These are phyloP conservation scores for Gaillardinia entomophila DNA, from an alignment of 805 yeast species.

Conservation along the genomic window DNA sequence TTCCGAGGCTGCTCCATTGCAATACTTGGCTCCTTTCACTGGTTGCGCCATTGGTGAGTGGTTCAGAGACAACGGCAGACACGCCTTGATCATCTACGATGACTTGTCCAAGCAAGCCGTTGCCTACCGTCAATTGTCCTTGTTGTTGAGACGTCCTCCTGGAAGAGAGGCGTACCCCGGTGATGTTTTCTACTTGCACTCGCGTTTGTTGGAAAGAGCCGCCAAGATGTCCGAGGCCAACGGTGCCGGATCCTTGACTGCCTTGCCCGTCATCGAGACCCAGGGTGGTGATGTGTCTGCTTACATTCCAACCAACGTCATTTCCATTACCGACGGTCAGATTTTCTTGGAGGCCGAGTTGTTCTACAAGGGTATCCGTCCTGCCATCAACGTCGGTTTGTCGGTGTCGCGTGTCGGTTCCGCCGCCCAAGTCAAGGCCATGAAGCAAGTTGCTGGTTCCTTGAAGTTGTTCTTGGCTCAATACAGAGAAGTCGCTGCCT, in stretches of 20 bases:
- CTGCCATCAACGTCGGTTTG: conserved; percentile 99
- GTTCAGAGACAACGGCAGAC: conserved; percentile 99
- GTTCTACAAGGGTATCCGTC: conserved; percentile 99
- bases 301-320: conserved; percentile 95
- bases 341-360: conserved; percentile 98
- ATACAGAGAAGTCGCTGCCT: conserved; percentile 99
- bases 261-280: conserved; percentile 94
- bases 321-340: conserved; percentile 97
- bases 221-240: conserved; percentile 88
- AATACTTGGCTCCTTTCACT: conserved; percentile 99
- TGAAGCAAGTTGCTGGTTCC: conserved; percentile 99
- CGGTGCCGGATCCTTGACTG: conserved; percentile 95
- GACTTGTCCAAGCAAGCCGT: conserved; percentile 99
- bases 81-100: conserved; percentile 94
- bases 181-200: conserved; percentile 94
- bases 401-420: conserved; percentile 99
- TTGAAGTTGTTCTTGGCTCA: conserved; percentile 99
- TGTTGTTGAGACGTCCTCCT: conserved; percentile 94
- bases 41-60: conserved; percentile 99
- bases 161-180: conserved; percentile 97
- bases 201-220: conserved; percentile 94
- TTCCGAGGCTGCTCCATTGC: conserved; percentile 99
- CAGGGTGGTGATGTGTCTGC: conserved; percentile 99
- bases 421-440: conserved; percentile 99
- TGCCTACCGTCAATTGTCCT: conserved; percentile 98